Evolutionary conservation across 257 asterid genomes (phyloP), one percentile per base, ranked within the genome.

Genomic region (Salvia miltiorrhiza): DNA sequence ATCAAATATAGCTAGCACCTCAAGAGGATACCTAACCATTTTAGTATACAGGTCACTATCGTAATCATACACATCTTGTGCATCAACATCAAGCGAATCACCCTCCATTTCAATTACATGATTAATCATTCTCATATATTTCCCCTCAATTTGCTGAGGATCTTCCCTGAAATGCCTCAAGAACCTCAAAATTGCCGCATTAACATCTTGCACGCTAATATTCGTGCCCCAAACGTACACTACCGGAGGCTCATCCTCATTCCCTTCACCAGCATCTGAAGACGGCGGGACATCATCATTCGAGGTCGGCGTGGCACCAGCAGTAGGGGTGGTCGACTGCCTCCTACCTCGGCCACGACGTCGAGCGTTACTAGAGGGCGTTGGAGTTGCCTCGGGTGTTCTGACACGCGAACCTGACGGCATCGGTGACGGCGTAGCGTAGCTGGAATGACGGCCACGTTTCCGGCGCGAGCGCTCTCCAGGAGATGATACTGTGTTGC

Each of bases 161-260:
- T 83, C 81, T 44, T 89, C 97, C 7, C 98, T 86, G 57, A 87
- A 94, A 82, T 89, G 74, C 85, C 93, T 87, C 83, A 94, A 67
- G 73, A 94, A 91, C 82, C 90, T 84, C 75, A 91, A 75, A 74
- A 91, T 89, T 28, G 95, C 85, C 0, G 97, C 92, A 58, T 90
- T 90, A 48, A 94, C 99, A 52, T 94, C 99, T 23, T 80, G 92
- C 16, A 91, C 98, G 9, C 97, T 89, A 11, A 94, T 92, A 68
- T 86, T 91, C 4, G 99, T 94, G 28, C 99, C 99, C 99, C 99
- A 94, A 5, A 94, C 96, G 44, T 83, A 91, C 90, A 88, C 82
- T 2, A 89, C 97, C 1, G 97, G 98, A 26, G 95, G 73, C 45
- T 84, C 94, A 24, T 80, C 88, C 3, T 84, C 97, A 7, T 82